phyloP scores from a whole-genome alignment of 495 filamentous ascomycete species.

The Penicillium herquei region DNA sequence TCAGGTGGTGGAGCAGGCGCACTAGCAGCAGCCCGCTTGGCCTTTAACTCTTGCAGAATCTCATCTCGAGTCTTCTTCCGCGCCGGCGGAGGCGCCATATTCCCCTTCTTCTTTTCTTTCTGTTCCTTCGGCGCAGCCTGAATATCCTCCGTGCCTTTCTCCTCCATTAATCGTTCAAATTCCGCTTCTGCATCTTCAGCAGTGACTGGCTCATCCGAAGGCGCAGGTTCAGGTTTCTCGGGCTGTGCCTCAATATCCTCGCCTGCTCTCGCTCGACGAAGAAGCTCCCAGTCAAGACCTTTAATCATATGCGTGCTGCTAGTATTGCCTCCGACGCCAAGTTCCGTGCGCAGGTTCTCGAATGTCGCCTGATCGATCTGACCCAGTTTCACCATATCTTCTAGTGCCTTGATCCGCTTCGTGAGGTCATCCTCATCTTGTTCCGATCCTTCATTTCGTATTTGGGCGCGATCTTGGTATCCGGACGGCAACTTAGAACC shows the following conservation, averaged over 20 bases:
- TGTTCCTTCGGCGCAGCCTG: slow-evolving; percentile 42
- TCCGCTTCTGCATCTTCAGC: slow-evolving; percentile 66
- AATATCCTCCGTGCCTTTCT: slow-evolving; percentile 58
- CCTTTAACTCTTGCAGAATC: slow-evolving; percentile 79
- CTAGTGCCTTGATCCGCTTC: slow-evolving; percentile 70
- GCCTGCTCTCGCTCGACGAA: slow-evolving; percentile 69
- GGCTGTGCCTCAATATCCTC: slow-evolving; percentile 57
- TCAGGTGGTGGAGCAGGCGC: slow-evolving; percentile 53
- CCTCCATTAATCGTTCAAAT: slow-evolving; percentile 67
- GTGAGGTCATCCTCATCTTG: slow-evolving; percentile 48
- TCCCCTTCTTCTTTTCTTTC: slow-evolving; percentile 72
- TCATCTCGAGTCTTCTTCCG: slow-evolving; percentile 77
- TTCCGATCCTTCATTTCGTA: slow-evolving; percentile 33
- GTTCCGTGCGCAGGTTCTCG: slow-evolving; percentile 66
- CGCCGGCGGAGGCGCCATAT: slow-evolving; percentile 63
- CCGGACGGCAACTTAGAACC: slow-evolving; percentile 75
- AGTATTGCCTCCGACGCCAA: slow-evolving; percentile 76
- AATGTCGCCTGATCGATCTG: slow-evolving; percentile 77
- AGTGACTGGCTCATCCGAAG: slow-evolving; percentile 3
- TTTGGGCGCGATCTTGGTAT: slow-evolving; percentile 79
- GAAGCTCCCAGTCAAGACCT: slow-evolving; percentile 80
- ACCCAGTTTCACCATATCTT: slow-evolving; percentile 77
- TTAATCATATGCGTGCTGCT: slow-evolving; percentile 83
- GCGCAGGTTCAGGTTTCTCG: slow-evolving; percentile 17
- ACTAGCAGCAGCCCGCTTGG: slow-evolving; percentile 57